Conservation (phyloP, 1,284 basidiomycete genomes). For the Fomitopsis schrenkii region DNA sequence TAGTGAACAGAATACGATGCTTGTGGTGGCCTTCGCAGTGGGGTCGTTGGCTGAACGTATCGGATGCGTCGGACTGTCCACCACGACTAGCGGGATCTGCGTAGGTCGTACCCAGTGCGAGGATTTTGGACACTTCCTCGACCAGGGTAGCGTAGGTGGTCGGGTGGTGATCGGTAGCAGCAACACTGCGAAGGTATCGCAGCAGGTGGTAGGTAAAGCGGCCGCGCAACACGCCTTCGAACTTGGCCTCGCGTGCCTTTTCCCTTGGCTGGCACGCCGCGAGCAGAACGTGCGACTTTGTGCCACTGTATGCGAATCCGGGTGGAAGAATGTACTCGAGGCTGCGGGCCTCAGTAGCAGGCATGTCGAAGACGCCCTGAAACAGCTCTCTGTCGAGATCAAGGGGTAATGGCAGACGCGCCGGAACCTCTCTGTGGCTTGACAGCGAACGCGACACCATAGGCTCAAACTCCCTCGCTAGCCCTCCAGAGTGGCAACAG, state of each 20-base stretch:
- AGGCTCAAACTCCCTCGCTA: background rate
- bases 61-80: too few relatives aligned
- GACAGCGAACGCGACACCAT: background rate
- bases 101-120: too few relatives aligned
- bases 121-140: too few relatives aligned
- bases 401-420: too few relatives aligned
- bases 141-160: too few relatives aligned
- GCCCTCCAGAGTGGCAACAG: background rate
- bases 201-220: background rate
- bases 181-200: background rate
- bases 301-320: background rate
- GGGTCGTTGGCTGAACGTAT: too few relatives aligned
- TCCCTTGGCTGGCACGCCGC: conserved; percentile 8
- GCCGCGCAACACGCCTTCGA: background rate
- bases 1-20: too few relatives aligned
- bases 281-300: conserved; percentile 8
- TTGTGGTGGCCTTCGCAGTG: too few relatives aligned
- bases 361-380: background rate
- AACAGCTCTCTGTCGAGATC: background rate
- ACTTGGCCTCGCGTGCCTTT: background rate
- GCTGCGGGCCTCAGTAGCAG: background rate
- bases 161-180: background rate
- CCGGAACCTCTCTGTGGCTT: background rate
- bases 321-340: background rate
- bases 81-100: too few relatives aligned